Conservation (phyloP, 352 stramenopile species). For the Globisporangium canariense region DNA sequence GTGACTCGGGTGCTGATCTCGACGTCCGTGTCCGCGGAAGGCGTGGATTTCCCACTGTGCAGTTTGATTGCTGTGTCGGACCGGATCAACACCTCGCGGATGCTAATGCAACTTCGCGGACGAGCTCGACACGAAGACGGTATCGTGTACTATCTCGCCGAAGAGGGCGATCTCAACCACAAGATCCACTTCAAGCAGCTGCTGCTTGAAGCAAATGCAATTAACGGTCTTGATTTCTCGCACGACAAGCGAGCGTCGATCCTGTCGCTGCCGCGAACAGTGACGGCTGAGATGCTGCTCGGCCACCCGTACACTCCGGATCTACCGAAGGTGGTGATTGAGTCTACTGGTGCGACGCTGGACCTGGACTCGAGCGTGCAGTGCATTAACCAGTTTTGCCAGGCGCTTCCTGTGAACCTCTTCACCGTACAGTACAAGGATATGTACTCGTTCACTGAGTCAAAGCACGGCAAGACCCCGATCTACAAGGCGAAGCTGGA, state of each 20-base stretch:
- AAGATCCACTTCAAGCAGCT: slow-evolving; percentile 48
- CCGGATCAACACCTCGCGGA: slow-evolving; percentile 46
- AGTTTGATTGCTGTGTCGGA: slow-evolving; percentile 63
- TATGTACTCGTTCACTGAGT: slow-evolving; percentile 47
- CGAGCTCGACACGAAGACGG: slow-evolving; percentile 73
- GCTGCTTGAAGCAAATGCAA: slow-evolving; percentile 38
- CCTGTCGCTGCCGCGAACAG: slow-evolving; percentile 50
- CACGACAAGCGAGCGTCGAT: slow-evolving; percentile 62
- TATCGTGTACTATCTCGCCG: slow-evolving; percentile 69
- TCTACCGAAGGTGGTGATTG: slow-evolving; percentile 35
- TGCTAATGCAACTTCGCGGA: slow-evolving; percentile 71
- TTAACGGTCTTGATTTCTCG: slow-evolving; percentile 61
- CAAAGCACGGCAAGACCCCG: slow-evolving; percentile 24
- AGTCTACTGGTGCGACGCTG: slow-evolving; percentile 57
- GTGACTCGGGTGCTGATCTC: slow-evolving; percentile 60
- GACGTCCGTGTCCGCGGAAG: slow-evolving; percentile 74
- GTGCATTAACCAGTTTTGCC: slow-evolving; percentile 78
- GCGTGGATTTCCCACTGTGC: slow-evolving; percentile 78
- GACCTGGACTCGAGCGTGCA: slow-evolving; percentile 74
- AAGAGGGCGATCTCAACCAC: slow-evolving; percentile 46
- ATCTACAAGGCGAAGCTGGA: slow-evolving; percentile 54
- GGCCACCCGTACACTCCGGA: slow-evolving; percentile 24
- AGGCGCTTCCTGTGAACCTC: slow-evolving; percentile 54
- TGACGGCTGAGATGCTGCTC: slow-evolving; percentile 35
- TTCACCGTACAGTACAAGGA: slow-evolving; percentile 52